These are phyloP conservation scores for Penicillium taxi DNA, from an alignment of 495 filamentous ascomycete genomes.

Conservation along the genomic window DNA sequence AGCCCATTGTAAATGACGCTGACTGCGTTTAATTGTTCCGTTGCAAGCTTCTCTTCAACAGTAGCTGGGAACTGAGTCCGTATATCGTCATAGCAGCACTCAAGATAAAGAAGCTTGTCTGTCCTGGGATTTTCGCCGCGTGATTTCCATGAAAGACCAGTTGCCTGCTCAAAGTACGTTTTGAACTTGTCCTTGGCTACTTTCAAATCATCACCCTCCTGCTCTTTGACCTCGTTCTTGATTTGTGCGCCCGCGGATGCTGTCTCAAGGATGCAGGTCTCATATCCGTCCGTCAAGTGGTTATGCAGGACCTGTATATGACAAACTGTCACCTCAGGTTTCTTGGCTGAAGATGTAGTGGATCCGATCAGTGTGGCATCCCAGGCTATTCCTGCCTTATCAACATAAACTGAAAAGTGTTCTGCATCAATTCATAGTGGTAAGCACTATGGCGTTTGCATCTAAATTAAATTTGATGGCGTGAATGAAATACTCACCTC, in stretches of 20 bases:
- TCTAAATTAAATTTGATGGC: no score
- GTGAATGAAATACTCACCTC: not conserved
- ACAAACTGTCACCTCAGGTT: not conserved
- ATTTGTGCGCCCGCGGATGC: no score
- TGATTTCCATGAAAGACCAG: slow-evolving; percentile 5
- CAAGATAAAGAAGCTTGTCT: slow-evolving; percentile 2
- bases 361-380: slow-evolving; percentile 9
- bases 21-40: not conserved
- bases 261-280: not conserved
- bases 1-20: no score
- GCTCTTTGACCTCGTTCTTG: not conserved
- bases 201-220: slow-evolving; percentile 1
- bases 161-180: slow-evolving; percentile 1
- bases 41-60: not conserved
- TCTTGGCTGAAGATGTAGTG: not conserved
- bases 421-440: not conserved
- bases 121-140: not conserved
- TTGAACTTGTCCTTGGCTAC: slow-evolving; percentile 2
- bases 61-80: not conserved
- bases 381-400: slow-evolving; percentile 3
- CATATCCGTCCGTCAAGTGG: not conserved
- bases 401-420: slow-evolving; percentile 4
- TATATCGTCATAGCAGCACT: not conserved
- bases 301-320: slow-evolving; percentile 9
- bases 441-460: not conserved